Conservation (phyloP, 2,329 filamentous ascomycete species). For the Dothiorella sarmentorum region DNA sequence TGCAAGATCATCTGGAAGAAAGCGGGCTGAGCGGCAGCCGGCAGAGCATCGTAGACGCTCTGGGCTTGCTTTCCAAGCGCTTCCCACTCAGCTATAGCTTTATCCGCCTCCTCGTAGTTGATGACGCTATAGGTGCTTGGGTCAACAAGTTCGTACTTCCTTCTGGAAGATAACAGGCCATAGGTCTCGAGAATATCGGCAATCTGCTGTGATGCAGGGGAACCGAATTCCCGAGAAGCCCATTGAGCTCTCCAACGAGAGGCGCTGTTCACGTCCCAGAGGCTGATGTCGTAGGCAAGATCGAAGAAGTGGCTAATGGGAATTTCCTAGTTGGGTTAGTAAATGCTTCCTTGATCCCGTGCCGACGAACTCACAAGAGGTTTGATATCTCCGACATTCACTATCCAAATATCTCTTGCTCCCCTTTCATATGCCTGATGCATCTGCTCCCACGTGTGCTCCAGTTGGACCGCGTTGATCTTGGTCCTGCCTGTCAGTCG, state of each 20-base stretch:
- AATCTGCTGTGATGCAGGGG: conserved; percentile 46
- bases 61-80: conserved; percentile 53
- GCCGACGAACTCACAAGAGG: conserved; percentile 42
- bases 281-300: conserved; percentile 61
- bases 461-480: conserved; percentile 63
- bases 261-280: conserved; percentile 56
- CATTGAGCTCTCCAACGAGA: conserved; percentile 56
- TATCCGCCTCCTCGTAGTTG: conserved; percentile 63
- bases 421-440: conserved; percentile 57
- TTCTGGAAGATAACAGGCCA: conserved; percentile 54
- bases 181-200: conserved; percentile 55
- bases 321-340: conserved; percentile 45
- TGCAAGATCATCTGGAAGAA: conserved; percentile 64
- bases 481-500: conserved; percentile 27
- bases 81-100: conserved; percentile 55
- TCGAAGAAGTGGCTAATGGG: conserved; percentile 67
- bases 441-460: conserved; percentile 66
- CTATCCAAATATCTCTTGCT: conserved; percentile 62
- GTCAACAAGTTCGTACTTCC: conserved; percentile 63
- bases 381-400: conserved; percentile 66
- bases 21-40: conserved; percentile 50
- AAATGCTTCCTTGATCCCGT: background rate
- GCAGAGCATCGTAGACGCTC: conserved; percentile 53
- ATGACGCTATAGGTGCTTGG: conserved; percentile 57
- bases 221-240: conserved; percentile 57